Percentiles rank a stretch among this genome's conserved stretches.
phyloP scores from a whole-genome alignment of 768 basidiomycete genomes.

The Pleurotus cornucopiae region DNA sequence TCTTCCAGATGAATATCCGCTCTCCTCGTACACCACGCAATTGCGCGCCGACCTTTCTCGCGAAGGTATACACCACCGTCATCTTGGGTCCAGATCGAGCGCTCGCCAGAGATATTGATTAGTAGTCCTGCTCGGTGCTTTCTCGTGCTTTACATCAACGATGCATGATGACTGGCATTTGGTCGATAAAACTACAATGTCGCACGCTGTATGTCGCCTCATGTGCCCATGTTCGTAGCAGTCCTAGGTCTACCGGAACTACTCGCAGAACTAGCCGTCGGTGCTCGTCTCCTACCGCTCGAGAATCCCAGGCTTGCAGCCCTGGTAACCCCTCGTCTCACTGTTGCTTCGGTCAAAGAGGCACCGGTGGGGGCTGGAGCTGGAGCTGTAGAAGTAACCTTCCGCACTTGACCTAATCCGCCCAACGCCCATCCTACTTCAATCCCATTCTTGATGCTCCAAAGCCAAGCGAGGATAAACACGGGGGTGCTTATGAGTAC shows the following conservation, averaged over 20 bases:
- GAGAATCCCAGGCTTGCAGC: neutral
- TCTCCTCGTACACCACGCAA: too few relatives aligned
- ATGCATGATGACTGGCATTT: too few relatives aligned
- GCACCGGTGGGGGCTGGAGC: neutral
- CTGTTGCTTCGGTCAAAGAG: neutral
- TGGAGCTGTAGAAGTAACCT: neutral
- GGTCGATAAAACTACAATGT: too few relatives aligned
- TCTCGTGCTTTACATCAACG: too few relatives aligned
- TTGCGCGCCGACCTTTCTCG: too few relatives aligned
- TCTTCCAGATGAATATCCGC: too few relatives aligned
- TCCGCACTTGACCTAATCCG: slow-evolving; percentile 32
- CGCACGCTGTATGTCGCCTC: too few relatives aligned
- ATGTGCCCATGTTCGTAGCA: neutral
- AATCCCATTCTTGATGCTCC: slow-evolving; percentile 80
- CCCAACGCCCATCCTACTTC: slow-evolving; percentile 80
- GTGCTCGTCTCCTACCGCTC: neutral
- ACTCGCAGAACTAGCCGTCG: neutral
- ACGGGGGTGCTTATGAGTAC: slow-evolving; percentile 77
- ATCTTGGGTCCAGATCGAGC: too few relatives aligned
- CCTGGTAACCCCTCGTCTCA: neutral
- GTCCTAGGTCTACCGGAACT: slow-evolving; percentile 2
- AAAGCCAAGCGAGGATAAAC: slow-evolving; percentile 81
- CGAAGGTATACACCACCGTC: too few relatives aligned
- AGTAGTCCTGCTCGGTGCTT: too few relatives aligned
- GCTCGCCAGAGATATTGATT: too few relatives aligned